Evolutionary conservation across 768 basidiomycete species (phyloP).

Genomic region (Glaciozyma martinii): DNA sequence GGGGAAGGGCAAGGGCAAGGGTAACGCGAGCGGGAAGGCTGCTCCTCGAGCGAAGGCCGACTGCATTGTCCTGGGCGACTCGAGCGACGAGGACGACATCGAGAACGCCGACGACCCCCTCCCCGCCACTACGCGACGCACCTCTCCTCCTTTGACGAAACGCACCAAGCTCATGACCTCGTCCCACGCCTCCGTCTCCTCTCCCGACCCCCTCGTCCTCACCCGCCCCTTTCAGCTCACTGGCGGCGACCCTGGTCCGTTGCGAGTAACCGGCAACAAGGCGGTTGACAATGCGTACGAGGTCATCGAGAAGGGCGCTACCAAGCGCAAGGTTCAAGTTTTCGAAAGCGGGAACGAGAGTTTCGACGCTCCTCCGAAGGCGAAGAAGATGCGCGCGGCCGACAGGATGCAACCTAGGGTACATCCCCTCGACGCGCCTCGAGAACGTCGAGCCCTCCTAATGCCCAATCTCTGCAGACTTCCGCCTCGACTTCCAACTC

Average conservation of each 20-base stretch:
- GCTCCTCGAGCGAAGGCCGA: not conserved
- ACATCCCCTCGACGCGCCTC: not conserved
- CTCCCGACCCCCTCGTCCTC: not conserved
- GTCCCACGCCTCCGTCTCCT: not conserved
- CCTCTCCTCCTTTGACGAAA: not conserved
- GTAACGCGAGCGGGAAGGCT: not conserved
- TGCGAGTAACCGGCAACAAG: not conserved
- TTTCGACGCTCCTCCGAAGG: too few relatives aligned
- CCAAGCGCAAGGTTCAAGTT: not conserved
- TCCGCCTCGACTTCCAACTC: not conserved
- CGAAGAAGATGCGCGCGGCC: not conserved
- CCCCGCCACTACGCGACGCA: not conserved
- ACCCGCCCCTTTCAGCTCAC: too few relatives aligned
- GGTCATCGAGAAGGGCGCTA: not conserved
- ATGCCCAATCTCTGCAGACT: not conserved
- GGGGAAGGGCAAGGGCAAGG: not conserved
- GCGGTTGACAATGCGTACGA: not conserved
- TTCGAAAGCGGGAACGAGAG: not conserved
- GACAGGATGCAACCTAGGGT: not conserved
- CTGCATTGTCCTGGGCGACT: not conserved
- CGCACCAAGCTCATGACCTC: not conserved
- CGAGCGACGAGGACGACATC: conserved; percentile 1
- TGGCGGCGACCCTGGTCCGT: not conserved
- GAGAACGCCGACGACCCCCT: not conserved
- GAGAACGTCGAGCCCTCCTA: not conserved